Evolutionary conservation across 768 basidiomycete genomes (phyloP).

Genomic region (Boletus vermiculosoides): DNA sequence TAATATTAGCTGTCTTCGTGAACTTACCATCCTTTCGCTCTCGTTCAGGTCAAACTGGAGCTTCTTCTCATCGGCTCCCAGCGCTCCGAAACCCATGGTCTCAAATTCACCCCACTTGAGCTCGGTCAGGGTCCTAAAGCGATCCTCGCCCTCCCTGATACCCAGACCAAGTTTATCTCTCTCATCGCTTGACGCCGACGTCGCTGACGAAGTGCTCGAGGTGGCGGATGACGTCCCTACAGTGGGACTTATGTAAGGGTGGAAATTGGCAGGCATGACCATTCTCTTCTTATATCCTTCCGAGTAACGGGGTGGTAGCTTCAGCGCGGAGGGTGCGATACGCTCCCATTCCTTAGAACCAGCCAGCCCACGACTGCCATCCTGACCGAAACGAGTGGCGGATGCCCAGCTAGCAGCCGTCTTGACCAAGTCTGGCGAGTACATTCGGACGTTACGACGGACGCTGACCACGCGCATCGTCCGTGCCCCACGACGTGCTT

Average conservation of each 20-base stretch:
- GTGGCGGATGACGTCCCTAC: conserved; percentile 39
- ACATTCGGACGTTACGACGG: conserved; percentile 80
- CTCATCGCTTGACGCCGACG: conserved; percentile 33
- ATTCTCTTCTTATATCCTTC: conserved; percentile 76
- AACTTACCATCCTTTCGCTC: conserved; percentile 63
- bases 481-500: conserved; percentile 72
- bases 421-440: conserved; percentile 81
- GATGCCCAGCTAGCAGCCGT: conserved; percentile 52
- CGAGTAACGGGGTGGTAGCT: conserved; percentile 65
- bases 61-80: conserved; percentile 57
- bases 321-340: conserved; percentile 61
- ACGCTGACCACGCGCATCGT: conserved; percentile 77
- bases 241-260: conserved; percentile 43
- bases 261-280: conserved; percentile 59
- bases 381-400: conserved; percentile 28
- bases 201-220: conserved; percentile 41
- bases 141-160: conserved; percentile 53
- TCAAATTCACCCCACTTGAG: conserved; percentile 94
- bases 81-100: conserved; percentile 68
- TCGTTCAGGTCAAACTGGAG: conserved; percentile 93
- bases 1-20: not conserved
- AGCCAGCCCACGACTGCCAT: conserved; percentile 39
- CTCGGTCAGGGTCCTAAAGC: conserved; percentile 80
- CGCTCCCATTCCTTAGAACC: conserved; percentile 76
- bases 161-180: conserved; percentile 33